A percentile compares a stretch with the other conserved stretches of the same genome.
phyloP scores from a whole-genome alignment of 768 basidiomycete species.

The Suillus subluteus region DNA sequence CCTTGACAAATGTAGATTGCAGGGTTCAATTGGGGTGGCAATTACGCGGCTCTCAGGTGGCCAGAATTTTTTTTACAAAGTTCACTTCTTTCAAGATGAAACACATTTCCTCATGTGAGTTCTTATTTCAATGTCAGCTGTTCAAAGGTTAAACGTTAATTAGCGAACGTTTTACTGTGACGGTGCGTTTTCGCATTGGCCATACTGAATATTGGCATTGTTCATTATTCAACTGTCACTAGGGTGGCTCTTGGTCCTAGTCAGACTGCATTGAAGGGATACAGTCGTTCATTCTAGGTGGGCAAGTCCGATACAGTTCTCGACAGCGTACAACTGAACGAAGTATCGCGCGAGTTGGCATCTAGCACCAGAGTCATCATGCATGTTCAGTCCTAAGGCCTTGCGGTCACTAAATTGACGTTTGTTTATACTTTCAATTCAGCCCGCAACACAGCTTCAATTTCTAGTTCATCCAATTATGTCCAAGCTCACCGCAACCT shows the following conservation, averaged over 20 bases:
- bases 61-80: background rate
- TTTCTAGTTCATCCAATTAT: background rate
- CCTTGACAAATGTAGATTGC: background rate
- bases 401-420: background rate
- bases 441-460: background rate
- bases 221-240: background rate
- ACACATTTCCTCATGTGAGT: background rate
- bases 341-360: background rate
- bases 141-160: background rate
- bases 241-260: background rate
- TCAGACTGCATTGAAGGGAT: background rate
- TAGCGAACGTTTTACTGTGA: background rate
- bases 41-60: background rate
- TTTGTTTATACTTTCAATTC: background rate
- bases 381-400: background rate
- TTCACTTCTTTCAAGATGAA: background rate
- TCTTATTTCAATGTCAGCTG: background rate
- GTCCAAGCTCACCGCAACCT: background rate
- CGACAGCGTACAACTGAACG: background rate
- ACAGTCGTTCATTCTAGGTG: background rate
- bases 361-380: background rate
- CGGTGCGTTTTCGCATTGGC: background rate
- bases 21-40: background rate
- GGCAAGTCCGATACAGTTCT: background rate
- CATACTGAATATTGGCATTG: too few species aligned